A percentile compares a stretch with the other conserved stretches of the same genome.
Conservation (phyloP, 78 protist species). For the Dictyostelium capitatum region DNA sequence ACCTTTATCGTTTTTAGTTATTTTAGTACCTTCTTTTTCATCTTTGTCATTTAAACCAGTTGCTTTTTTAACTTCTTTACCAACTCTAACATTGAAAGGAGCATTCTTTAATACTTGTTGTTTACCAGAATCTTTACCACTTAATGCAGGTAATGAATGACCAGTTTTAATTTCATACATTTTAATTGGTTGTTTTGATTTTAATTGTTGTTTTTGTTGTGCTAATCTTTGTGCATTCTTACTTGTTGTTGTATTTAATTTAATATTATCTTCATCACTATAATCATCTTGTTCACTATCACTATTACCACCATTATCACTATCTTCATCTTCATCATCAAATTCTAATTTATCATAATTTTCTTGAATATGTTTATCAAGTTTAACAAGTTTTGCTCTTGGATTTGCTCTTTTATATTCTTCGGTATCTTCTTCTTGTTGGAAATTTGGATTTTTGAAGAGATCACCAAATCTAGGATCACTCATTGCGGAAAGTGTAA, state of each 20-base stretch:
- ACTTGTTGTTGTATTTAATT: background rate
- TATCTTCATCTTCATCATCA: conserved; percentile 40
- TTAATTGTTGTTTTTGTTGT: background rate
- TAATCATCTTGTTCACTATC: conserved; percentile 8
- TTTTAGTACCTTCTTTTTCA: conserved; percentile 30
- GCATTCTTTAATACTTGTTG: conserved; percentile 46
- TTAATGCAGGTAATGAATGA: conserved; percentile 49
- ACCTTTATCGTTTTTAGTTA: conserved; percentile 41
- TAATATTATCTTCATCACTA: conserved; percentile 20
- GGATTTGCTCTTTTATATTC: conserved; percentile 52
- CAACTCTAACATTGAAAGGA: conserved; percentile 64
- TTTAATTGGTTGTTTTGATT: conserved; percentile 24
- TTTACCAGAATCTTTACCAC: background rate
- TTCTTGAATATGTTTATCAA: conserved; percentile 40
- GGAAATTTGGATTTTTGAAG: conserved; percentile 44
- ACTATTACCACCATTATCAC: background rate
- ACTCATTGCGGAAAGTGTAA: background rate
- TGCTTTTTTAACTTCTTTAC: conserved; percentile 8
- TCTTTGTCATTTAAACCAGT: conserved; percentile 12
- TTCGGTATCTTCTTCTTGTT: conserved; percentile 43
- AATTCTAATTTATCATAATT: conserved; percentile 35
- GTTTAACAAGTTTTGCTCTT: conserved; percentile 22
- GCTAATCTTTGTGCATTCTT: background rate
- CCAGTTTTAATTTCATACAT: conserved; percentile 64
- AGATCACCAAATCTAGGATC: conserved; percentile 80